Evolutionary conservation across 768 basidiomycete species (phyloP).

Genomic region (Rhodotorula babjevae): DNA sequence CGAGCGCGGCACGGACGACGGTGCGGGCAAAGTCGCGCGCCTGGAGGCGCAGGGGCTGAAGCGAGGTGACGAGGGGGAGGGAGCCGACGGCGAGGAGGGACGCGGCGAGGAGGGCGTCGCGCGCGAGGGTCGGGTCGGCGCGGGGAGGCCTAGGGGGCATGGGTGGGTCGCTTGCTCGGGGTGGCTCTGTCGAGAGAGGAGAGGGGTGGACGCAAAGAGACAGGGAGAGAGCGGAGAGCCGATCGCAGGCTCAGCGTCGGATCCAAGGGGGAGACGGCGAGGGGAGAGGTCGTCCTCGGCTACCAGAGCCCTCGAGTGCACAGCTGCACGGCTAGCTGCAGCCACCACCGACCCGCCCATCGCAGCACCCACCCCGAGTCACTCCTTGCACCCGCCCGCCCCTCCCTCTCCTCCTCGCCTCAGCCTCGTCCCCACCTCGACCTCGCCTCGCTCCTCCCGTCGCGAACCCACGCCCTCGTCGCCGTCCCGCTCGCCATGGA

Average conservation of each 20-base stretch:
- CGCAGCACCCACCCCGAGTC: neutral
- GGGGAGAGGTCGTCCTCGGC: no score
- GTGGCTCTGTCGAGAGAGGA: no score
- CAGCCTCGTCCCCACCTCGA: no score
- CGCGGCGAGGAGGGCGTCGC: slow-evolving; percentile 14
- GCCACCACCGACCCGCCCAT: no score
- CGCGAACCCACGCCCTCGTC: no score
- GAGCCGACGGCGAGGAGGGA: slow-evolving; percentile 3
- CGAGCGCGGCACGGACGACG: neutral
- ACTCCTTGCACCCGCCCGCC: neutral
- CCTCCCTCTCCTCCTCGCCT: no score
- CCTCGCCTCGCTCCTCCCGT: neutral
- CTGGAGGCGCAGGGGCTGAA: slow-evolving; percentile 8
- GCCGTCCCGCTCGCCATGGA: no score
- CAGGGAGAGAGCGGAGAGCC: neutral
- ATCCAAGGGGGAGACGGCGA: no score
- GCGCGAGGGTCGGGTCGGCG: slow-evolving; percentile 2
- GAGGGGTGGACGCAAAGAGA: neutral
- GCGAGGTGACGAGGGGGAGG: slow-evolving; percentile 22
- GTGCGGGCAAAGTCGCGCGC: neutral
- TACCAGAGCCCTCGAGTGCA: no score
- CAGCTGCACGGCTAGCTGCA: no score
- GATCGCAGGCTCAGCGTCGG: no score
- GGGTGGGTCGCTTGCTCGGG: no score
- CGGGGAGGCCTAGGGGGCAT: neutral